Conservation (phyloP, 2,329 filamentous ascomycete genomes). For the Aspergillus chevalieri region DNA sequence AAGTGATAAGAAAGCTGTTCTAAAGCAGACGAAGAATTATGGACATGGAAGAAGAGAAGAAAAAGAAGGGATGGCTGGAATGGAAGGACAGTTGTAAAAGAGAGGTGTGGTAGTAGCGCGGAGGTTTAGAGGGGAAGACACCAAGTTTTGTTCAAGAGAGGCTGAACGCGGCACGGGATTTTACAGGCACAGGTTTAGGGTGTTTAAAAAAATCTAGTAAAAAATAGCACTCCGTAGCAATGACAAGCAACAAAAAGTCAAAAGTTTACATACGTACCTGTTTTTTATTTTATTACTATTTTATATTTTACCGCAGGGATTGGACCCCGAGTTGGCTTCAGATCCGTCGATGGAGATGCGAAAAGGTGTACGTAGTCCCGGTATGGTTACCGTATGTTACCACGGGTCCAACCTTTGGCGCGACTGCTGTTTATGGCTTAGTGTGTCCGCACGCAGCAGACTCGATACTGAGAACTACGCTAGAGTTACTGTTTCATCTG, state of each 20-base stretch:
- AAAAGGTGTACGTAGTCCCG: too few species aligned
- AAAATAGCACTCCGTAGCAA: neutral
- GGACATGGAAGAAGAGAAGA: neutral
- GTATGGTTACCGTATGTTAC: too few species aligned
- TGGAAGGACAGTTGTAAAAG: neutral
- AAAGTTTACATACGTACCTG: neutral
- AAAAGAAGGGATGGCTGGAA: constrained; percentile 1
- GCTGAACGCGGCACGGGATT: neutral
- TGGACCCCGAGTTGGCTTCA: too few species aligned
- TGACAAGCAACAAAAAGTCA: neutral
- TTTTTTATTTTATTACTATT: neutral
- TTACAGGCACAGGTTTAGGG: neutral
- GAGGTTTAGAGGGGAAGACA: neutral
- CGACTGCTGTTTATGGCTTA: too few species aligned
- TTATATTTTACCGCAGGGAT: too few species aligned
- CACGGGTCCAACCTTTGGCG: too few species aligned
- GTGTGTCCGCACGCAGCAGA: too few species aligned
- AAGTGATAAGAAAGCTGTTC: neutral
- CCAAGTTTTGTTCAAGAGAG: neutral
- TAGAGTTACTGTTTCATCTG: too few species aligned
- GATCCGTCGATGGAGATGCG: too few species aligned
- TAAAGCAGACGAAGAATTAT: neutral
- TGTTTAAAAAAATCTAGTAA: neutral
- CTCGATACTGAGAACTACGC: too few species aligned
- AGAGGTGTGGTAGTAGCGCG: too few species aligned